phyloP scores from a whole-genome alignment of 345 rosid species.

The Bruguiera sexangula region DNA sequence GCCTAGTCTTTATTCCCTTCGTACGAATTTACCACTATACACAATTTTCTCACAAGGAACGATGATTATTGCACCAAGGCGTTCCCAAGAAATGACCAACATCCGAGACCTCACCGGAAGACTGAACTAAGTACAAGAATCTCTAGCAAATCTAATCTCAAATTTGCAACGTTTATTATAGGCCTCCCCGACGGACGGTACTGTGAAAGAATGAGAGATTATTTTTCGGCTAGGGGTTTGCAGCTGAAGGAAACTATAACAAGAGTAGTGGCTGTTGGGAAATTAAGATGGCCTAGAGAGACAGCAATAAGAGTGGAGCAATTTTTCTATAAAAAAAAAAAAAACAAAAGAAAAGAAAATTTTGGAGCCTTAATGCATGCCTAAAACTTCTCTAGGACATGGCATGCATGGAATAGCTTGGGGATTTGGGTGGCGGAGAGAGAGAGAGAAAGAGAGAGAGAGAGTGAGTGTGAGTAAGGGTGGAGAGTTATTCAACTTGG shows the following conservation, averaged over 20 bases:
- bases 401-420: not conserved
- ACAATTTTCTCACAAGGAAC: slow-evolving; percentile 33
- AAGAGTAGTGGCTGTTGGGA: not conserved
- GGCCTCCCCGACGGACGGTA: not conserved
- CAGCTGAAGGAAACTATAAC: not conserved
- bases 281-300: too few relatives aligned
- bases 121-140: slow-evolving; percentile 8
- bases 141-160: slow-evolving; percentile 10
- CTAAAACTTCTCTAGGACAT: slow-evolving; percentile 24
- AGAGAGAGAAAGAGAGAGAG: too few relatives aligned
- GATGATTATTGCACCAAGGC: slow-evolving; percentile 20
- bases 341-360: not conserved
- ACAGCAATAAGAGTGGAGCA: not conserved
- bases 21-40: slow-evolving; percentile 21
- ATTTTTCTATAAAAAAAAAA: not conserved
- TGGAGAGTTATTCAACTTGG: slow-evolving; percentile 47
- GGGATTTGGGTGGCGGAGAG: too few relatives aligned
- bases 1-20: slow-evolving; percentile 6
- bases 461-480: not conserved
- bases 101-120: not conserved
- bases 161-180: slow-evolving; percentile 15
- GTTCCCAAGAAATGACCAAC: slow-evolving; percentile 13
- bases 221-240: too few relatives aligned
- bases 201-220: not conserved
- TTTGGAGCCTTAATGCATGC: not conserved